These are phyloP conservation scores for Telfairia occidentalis DNA, from an alignment of 331 rosid species.

Conservation along the genomic window DNA sequence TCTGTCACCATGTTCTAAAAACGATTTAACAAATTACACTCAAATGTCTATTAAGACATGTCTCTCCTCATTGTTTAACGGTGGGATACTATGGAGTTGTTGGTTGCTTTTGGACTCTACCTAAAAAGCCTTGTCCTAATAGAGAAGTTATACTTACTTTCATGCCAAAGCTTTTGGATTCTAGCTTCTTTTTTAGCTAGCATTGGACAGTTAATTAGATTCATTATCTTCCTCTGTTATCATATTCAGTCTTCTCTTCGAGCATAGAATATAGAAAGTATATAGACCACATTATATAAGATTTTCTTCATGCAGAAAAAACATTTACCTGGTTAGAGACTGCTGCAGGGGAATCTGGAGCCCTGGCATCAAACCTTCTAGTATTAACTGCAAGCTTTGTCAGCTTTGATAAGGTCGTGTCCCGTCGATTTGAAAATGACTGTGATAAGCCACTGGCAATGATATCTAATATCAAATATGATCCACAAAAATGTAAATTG, in stretches of 20 bases:
- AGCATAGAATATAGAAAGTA: conserved; percentile 5
- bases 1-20: neutral
- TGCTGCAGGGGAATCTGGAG: conserved; percentile 61
- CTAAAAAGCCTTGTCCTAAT: neutral
- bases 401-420: conserved; percentile 52
- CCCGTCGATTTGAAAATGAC: conserved; percentile 64
- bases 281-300: neutral
- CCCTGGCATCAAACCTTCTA: conserved; percentile 54
- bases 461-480: neutral
- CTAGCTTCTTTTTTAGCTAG: neutral
- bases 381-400: conserved; percentile 72
- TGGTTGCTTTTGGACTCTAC: neutral
- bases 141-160: neutral
- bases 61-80: neutral
- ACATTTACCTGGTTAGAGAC: conserved; percentile 61
- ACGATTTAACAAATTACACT: neutral
- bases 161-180: neutral
- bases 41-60: neutral
- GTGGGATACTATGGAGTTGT: neutral
- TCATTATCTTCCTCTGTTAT: neutral
- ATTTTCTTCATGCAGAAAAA: neutral
- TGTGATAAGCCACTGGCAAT: conserved; percentile 55
- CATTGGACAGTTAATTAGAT: neutral
- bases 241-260: neutral
- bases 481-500: neutral